Percentiles rank a stretch among this genome's conserved stretches.
Evolutionary conservation across 192 early-diverging fungal species (phyloP).

Genomic region (Podila verticillata): DNA sequence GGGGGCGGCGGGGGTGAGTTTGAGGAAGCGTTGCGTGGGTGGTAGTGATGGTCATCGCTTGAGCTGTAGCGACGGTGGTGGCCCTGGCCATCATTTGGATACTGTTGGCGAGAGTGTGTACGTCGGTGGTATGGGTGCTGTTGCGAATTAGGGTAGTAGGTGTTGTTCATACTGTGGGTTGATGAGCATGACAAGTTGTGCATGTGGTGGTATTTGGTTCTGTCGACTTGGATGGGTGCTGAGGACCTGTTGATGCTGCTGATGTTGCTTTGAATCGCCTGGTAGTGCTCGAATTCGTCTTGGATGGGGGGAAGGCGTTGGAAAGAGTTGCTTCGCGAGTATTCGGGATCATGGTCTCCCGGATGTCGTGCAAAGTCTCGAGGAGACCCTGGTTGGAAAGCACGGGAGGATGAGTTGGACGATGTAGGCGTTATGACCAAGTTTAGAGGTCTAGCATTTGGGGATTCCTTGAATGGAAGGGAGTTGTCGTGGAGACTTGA

Average conservation of each 20-base stretch:
- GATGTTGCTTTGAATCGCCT: not conserved
- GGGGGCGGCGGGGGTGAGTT: not conserved
- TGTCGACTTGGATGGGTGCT: not conserved
- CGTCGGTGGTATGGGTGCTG: not conserved
- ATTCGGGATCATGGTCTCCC: not conserved
- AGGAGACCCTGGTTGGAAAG: not conserved
- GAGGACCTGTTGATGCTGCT: not conserved
- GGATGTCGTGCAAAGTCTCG: not conserved
- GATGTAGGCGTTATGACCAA: too few relatives aligned
- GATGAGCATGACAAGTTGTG: too few relatives aligned
- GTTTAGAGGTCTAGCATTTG: too few relatives aligned
- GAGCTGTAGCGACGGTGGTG: slow-evolving; percentile 5
- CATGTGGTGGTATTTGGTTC: not conserved
- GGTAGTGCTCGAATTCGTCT: not conserved
- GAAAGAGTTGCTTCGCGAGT: not conserved
- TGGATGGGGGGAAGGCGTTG: not conserved
- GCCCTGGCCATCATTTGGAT: not conserved
- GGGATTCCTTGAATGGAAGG: too few relatives aligned
- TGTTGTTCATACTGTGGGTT: too few relatives aligned
- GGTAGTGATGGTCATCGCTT: slow-evolving; percentile 5
- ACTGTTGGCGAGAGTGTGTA: not conserved
- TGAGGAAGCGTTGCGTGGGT: not conserved
- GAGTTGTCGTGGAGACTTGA: too few relatives aligned
- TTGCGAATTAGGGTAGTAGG: slow-evolving; percentile 2
- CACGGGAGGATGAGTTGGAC: not conserved